These are phyloP conservation scores for Trematosphaeria pertusa DNA, from an alignment of 2,329 filamentous ascomycete genomes.

Conservation along the genomic window DNA sequence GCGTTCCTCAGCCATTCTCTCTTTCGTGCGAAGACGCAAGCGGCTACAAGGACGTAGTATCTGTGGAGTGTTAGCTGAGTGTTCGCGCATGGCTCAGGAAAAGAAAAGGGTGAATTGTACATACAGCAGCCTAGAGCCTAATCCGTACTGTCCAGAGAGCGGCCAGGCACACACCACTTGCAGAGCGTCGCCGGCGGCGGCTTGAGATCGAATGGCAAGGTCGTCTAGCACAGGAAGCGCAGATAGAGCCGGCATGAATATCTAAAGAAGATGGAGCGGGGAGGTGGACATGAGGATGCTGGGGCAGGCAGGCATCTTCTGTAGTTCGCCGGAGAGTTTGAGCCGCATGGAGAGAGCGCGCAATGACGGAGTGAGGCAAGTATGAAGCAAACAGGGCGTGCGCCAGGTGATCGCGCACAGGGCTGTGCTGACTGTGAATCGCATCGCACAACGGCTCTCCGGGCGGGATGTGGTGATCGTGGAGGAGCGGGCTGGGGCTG, in stretches of 20 bases:
- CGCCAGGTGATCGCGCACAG: background rate
- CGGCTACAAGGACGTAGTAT: constrained; percentile 69
- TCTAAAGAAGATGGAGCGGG: constrained; percentile 8
- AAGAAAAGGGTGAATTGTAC: constrained; percentile 14
- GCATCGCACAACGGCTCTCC: too few species aligned
- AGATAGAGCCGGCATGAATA: constrained; percentile 48
- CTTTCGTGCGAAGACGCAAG: constrained; percentile 69
- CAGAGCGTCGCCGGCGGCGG: constrained; percentile 31
- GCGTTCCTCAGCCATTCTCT: constrained; percentile 68
- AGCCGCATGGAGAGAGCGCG: background rate
- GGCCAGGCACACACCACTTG: constrained; percentile 65
- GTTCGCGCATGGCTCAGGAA: too few species aligned
- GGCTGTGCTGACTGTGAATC: background rate
- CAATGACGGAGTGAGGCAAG: background rate
- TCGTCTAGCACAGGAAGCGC: constrained; percentile 34
- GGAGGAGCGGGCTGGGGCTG: background rate
- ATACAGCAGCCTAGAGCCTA: constrained; percentile 61
- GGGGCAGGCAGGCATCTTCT: background rate
- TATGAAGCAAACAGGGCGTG: background rate
- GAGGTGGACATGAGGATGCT: constrained; percentile 12
- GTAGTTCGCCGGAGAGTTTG: background rate
- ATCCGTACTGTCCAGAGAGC: constrained; percentile 64
- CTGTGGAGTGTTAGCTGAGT: too few species aligned
- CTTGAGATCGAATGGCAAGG: constrained; percentile 24
- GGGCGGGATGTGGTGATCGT: too few species aligned